A percentile compares a stretch with the other conserved stretches of the same genome.
Conservation (phyloP, 495 filamentous ascomycete genomes). For the Thermochaetoides thermophila region DNA sequence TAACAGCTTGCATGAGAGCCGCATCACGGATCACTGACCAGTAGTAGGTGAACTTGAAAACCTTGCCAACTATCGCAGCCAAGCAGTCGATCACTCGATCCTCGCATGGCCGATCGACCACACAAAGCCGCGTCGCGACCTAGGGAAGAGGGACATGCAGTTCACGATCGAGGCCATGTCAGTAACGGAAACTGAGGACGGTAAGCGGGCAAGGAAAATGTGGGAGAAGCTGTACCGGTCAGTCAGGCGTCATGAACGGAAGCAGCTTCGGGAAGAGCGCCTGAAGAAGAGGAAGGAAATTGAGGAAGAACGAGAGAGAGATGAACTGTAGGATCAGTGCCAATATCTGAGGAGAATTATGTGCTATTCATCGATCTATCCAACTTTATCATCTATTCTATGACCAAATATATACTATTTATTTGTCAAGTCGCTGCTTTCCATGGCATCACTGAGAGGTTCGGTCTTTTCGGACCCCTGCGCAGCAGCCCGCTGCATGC, state of each 20-base stretch:
- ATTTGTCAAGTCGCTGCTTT: too few species aligned
- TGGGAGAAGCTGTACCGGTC: slow-evolving; percentile 20
- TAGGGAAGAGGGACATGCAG: slow-evolving; percentile 17
- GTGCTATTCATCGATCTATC: background rate
- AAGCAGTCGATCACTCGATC: slow-evolving; percentile 13
- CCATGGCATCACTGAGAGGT: too few species aligned
- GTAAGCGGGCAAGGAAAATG: slow-evolving; percentile 15
- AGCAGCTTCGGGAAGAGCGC: slow-evolving; percentile 15
- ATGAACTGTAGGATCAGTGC: slow-evolving; percentile 10
- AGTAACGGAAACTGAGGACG: slow-evolving; percentile 19
- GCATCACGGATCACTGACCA: slow-evolving; percentile 13
- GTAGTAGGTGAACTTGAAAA: slow-evolving; percentile 17
- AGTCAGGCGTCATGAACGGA: slow-evolving; percentile 14
- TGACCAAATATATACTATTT: background rate
- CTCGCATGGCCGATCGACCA: slow-evolving; percentile 20
- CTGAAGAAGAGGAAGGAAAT: slow-evolving; percentile 11
- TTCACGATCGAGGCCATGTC: slow-evolving; percentile 20
- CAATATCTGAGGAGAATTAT: background rate
- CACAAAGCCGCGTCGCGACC: slow-evolving; percentile 17
- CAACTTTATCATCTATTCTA: background rate
- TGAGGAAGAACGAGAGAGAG: slow-evolving; percentile 8
- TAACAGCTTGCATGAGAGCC: slow-evolving; percentile 14
- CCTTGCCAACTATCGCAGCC: slow-evolving; percentile 14
- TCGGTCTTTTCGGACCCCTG: too few species aligned
- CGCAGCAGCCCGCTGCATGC: slow-evolving; percentile 4